These are phyloP conservation scores for Aspergillus fructus DNA, from an alignment of 2,329 filamentous ascomycete genomes.

Conservation along the genomic window DNA sequence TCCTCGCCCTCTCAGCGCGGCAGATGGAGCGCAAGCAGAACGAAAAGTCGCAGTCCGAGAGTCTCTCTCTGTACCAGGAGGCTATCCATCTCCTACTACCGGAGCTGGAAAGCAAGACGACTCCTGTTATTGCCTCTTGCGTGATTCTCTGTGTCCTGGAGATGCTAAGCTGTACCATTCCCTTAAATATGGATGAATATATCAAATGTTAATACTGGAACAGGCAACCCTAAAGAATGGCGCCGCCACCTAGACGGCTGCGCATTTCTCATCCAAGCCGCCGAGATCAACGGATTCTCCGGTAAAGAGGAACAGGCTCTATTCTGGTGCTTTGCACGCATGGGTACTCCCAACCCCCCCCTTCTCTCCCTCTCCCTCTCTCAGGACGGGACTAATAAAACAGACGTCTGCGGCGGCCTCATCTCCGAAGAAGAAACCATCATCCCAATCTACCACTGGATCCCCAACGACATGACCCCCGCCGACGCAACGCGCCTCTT, in stretches of 20 bases:
- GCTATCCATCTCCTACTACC: constrained; percentile 52
- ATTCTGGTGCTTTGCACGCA: constrained; percentile 57
- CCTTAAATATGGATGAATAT: background rate
- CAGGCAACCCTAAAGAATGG: constrained; percentile 48
- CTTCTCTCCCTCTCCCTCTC: too few relatives aligned
- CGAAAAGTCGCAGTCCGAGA: constrained; percentile 42
- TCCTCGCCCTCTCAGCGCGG: constrained; percentile 53
- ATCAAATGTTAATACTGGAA: background rate
- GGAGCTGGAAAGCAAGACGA: constrained; percentile 47
- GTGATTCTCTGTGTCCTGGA: constrained; percentile 56
- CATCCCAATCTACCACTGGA: constrained; percentile 51
- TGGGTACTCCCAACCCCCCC: constrained; percentile 35
- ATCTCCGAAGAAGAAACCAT: constrained; percentile 54
- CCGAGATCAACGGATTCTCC: constrained; percentile 52
- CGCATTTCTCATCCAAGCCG: constrained; percentile 51
- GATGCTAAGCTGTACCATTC: constrained; percentile 47
- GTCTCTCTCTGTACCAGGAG: constrained; percentile 52
- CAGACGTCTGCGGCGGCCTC: constrained; percentile 53
- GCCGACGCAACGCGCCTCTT: constrained; percentile 23
- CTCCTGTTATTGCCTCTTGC: constrained; percentile 52
- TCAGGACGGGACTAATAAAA: too few relatives aligned
- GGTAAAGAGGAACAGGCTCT: constrained; percentile 52
- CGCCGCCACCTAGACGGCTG: constrained; percentile 54
- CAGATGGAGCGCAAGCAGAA: constrained; percentile 51
- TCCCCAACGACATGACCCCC: constrained; percentile 26